Base-by-base conservation (phyloP, 768 basidiomycete genomes). In the Coprinopsis strossmayeri region DNA sequence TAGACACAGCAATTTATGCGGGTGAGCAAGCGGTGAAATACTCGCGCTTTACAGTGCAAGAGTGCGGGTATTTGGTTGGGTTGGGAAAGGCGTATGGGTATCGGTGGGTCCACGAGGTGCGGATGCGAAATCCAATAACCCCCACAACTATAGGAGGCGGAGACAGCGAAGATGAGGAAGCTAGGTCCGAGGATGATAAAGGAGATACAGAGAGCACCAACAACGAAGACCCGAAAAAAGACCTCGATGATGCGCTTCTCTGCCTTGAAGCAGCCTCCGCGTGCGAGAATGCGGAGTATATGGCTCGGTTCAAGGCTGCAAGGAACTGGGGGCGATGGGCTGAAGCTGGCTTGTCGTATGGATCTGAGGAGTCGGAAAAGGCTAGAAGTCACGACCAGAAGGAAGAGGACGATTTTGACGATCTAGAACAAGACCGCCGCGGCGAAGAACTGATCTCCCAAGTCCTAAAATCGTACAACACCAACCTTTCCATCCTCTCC, bases 41-140 rank as follows among this genome's bases (percentile, higher is more conserved):
- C 40, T 34, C 39, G 5, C 11, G 35, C 9, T 15, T 27, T 15
- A 43, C 48, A n/a, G 7, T 28, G 18, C 48, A 44, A n/a, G 48
- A 49, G 27, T 34, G 48, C 41, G 18, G 3, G n/a, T 49, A 49
- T n/a, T 21, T 49, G 4, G 13, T 49, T 20, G 35, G 44, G n/a
- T 23, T 49, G 17, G 48, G 48, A 25, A 49, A 49, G 41, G 48
- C 48, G 3, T 49, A 49, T 20, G 40, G 21, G 28, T 49, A 49
- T 44, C 2, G 41, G 24, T 26, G 5, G 20, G 26, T 18, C 10
- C 17, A 5, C 5, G 18, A 11, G 18, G 18, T 23, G 7, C 20
- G 12, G 10, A 21, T n/a, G n/a, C n/a, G n/a, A n/a, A n/a, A n/a
- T n/a, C n/a, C n/a, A n/a, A n/a, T n/a, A n/a, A n/a, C n/a, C n/a